phyloP scores from a whole-genome alignment of 345 rosid species.

The Eucalyptus polybractea region DNA sequence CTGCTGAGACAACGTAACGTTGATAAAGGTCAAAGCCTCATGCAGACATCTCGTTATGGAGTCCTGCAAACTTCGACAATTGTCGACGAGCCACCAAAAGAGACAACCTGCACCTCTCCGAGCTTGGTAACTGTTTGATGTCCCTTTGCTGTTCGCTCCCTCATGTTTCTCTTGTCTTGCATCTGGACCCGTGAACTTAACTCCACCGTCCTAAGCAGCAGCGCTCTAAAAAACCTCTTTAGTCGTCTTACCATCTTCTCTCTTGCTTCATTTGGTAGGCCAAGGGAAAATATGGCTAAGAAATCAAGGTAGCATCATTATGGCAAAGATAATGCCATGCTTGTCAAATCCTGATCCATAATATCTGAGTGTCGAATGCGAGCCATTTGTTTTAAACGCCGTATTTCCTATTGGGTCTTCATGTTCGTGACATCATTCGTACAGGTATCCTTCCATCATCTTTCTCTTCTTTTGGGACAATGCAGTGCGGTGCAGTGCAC shows the following conservation, averaged over 20 bases:
- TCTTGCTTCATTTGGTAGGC: neutral
- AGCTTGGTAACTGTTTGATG: neutral
- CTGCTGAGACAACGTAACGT: neutral
- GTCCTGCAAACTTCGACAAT: neutral
- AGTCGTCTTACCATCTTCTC: neutral
- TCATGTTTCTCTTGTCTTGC: neutral
- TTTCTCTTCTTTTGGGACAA: neutral
- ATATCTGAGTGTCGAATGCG: neutral
- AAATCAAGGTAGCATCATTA: neutral
- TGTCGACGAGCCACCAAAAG: neutral
- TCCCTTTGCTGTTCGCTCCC: neutral
- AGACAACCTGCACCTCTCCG: neutral
- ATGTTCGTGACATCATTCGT: fast-evolving
- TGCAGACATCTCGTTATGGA: neutral
- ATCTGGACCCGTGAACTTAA: neutral
- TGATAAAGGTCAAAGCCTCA: neutral
- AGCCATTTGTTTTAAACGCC: neutral
- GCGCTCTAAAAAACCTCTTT: neutral
- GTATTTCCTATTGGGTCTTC: neutral
- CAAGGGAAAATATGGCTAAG: neutral
- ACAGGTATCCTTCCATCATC: neutral
- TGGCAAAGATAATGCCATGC: neutral
- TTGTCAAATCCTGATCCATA: neutral
- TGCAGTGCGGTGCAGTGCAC: too few species aligned
- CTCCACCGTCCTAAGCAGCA: neutral